Evolutionary conservation across 768 basidiomycete species (phyloP).

Genomic region (Xanthoconium purpureum): DNA sequence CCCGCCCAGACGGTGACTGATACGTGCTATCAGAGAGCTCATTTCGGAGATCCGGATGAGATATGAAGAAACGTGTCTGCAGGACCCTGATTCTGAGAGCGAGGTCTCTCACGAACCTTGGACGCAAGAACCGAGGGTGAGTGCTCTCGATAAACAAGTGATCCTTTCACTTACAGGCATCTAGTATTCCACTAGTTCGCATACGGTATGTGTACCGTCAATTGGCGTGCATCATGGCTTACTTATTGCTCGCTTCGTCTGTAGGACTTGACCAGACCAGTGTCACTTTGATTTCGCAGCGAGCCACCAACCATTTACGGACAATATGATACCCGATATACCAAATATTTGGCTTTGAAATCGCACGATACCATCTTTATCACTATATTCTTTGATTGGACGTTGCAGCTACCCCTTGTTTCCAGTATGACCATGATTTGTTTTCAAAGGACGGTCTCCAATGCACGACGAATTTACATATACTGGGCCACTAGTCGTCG

Average conservation of each 20-base stretch:
- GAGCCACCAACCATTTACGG: neutral
- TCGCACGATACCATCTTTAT: neutral
- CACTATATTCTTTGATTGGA: neutral
- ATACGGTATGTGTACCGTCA: conserved; percentile 2
- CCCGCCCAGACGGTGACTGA: neutral
- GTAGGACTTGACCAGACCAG: neutral
- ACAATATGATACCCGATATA: conserved; percentile 4
- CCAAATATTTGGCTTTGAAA: neutral
- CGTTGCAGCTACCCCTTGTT: neutral
- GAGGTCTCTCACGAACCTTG: neutral
- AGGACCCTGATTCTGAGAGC: neutral
- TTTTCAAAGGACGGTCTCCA: no score
- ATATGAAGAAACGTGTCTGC: conserved; percentile 8
- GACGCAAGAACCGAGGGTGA: conserved; percentile 24
- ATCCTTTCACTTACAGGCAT: neutral
- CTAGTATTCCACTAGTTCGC: conserved; percentile 12
- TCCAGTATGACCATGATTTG: neutral
- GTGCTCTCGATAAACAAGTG: neutral
- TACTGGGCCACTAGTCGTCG: no score
- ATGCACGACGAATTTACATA: no score
- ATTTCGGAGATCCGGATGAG: conserved; percentile 11
- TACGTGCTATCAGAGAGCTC: conserved; percentile 3
- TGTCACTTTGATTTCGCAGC: conserved; percentile 9
- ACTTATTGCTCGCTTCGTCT: no score
- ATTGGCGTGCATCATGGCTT: neutral